Conservation (phyloP, 2,329 filamentous ascomycete genomes). For the Aspergillus vadensis region DNA sequence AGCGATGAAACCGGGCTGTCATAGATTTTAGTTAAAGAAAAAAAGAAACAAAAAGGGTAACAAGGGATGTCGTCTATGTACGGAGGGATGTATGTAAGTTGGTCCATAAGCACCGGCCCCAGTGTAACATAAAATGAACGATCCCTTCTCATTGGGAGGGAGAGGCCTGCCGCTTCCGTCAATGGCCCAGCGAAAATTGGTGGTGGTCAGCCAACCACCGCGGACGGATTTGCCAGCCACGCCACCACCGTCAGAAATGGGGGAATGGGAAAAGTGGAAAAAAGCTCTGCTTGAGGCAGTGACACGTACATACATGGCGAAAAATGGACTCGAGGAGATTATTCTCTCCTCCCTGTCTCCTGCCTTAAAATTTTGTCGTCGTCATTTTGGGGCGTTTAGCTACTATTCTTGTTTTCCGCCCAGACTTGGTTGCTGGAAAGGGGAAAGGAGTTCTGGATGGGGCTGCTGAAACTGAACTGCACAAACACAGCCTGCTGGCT, state of each 20-base stretch:
- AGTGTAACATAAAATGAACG: not conserved
- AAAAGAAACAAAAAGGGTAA: not conserved
- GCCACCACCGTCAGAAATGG: slow-evolving; percentile 10
- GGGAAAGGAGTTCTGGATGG: not conserved
- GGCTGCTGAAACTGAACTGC: not conserved
- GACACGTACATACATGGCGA: slow-evolving; percentile 10
- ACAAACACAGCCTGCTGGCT: not conserved
- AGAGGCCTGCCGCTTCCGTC: slow-evolving; percentile 4
- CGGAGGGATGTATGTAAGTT: not conserved
- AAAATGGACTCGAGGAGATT: not conserved
- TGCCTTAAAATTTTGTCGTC: slow-evolving; percentile 2
- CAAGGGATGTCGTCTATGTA: not conserved
- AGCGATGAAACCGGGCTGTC: not conserved
- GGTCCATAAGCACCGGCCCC: not conserved
- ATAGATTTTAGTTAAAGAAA: not conserved
- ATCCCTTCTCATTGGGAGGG: slow-evolving; percentile 1
- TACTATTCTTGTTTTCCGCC: not conserved
- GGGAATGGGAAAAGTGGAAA: not conserved
- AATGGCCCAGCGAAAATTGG: slow-evolving; percentile 7
- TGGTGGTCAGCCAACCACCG: slow-evolving; percentile 22
- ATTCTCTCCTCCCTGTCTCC: not conserved
- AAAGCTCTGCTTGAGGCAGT: slow-evolving; percentile 8
- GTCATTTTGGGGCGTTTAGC: not conserved
- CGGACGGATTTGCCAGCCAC: slow-evolving; percentile 21
- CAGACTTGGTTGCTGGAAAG: not conserved